Conservation (phyloP, 441 rosid species). For the Mallotus repandus region DNA sequence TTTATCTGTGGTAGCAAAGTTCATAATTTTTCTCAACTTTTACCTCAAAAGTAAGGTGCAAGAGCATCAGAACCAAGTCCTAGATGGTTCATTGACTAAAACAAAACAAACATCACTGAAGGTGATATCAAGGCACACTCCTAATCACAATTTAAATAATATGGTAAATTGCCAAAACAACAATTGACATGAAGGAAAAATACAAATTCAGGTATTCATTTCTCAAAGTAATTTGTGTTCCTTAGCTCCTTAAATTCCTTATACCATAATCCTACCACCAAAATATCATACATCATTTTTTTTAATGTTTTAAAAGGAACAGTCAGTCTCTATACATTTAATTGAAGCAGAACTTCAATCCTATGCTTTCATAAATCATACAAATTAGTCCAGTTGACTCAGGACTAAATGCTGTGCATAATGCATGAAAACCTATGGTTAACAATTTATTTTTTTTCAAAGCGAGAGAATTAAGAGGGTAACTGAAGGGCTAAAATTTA, state of each 20-base stretch:
- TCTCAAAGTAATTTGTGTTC: neutral
- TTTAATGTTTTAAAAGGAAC: neutral
- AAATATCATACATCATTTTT: neutral
- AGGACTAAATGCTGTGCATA: neutral
- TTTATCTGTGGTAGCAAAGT: too few species aligned
- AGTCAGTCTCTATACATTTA: neutral
- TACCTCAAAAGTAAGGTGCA: neutral
- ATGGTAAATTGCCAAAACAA: neutral
- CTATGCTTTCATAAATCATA: neutral
- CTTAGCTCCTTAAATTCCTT: neutral
- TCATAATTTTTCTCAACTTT: neutral
- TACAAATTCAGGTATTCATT: neutral
- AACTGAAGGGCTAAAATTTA: neutral
- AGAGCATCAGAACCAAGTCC: conserved; percentile 11
- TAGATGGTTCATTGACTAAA: neutral
- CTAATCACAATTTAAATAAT: neutral
- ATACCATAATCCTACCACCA: neutral
- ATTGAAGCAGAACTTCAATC: neutral
- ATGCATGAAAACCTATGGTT: neutral
- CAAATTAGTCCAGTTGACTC: neutral
- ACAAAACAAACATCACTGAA: neutral
- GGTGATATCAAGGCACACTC: neutral
- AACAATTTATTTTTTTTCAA: neutral
- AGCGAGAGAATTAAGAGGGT: neutral
- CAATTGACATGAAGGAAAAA: neutral